Conservation (phyloP, 1,284 basidiomycete genomes). For the Ceratobasidium sp. region DNA sequence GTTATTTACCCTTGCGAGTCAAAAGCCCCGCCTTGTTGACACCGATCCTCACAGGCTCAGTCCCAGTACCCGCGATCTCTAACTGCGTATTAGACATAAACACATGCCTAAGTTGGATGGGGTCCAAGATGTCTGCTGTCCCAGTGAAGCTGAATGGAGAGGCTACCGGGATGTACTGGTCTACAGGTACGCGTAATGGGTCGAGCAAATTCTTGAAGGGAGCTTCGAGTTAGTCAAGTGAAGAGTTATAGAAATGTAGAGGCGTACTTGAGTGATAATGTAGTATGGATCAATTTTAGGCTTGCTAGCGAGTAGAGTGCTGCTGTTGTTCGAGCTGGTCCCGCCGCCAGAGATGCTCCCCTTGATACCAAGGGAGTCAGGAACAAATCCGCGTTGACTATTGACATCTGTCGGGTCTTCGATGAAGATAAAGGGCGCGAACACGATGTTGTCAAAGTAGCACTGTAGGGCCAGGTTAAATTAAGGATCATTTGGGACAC, state of each 20-base stretch:
- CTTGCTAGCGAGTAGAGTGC: conserved; percentile 63
- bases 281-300: conserved; percentile 90
- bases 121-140: conserved; percentile 76
- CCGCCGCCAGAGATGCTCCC: conserved; percentile 52
- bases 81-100: conserved; percentile 68
- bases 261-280: conserved; percentile 81
- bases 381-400: conserved; percentile 64
- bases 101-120: conserved; percentile 73
- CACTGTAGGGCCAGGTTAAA: conserved; percentile 66
- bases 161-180: conserved; percentile 70
- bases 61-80: conserved; percentile 35
- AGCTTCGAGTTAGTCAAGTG: conserved; percentile 10
- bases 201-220: conserved; percentile 71
- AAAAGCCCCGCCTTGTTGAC: conserved; percentile 88
- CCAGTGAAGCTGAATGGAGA: conserved; percentile 86
- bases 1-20: conserved; percentile 73
- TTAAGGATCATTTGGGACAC: not conserved
- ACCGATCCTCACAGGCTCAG: conserved; percentile 52
- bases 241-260: conserved; percentile 7
- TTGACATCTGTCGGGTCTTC: conserved; percentile 86
- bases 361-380: conserved; percentile 59
- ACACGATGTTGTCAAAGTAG: conserved; percentile 97
- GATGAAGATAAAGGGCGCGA: conserved; percentile 95
- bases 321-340: conserved; percentile 57
- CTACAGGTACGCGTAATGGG: conserved; percentile 83